These are phyloP conservation scores for Noccaea caerulescens DNA, from an alignment of 345 rosid species.

Conservation along the genomic window DNA sequence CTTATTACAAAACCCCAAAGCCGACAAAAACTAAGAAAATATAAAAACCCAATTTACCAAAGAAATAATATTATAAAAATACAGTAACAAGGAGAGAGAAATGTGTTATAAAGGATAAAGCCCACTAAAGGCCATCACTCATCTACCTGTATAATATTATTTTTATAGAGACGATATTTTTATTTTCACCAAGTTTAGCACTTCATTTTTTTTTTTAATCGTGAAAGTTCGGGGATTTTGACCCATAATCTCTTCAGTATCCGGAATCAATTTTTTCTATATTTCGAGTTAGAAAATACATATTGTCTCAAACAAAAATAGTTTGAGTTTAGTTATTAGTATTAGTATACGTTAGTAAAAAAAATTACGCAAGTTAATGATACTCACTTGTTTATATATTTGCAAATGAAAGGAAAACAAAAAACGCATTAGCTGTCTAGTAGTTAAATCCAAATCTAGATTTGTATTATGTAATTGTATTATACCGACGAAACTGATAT, in stretches of 20 bases:
- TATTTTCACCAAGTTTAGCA: no score
- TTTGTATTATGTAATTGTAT: not conserved
- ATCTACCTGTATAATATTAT: conserved; percentile 26
- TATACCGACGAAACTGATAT: not conserved
- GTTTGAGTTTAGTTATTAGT: not conserved
- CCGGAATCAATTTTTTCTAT: no score
- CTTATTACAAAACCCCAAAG: conserved; percentile 32
- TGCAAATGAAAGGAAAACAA: not conserved
- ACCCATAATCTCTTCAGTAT: no score
- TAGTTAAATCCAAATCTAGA: not conserved
- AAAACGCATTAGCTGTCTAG: conserved; percentile 22
- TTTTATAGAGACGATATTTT: conserved; percentile 14
- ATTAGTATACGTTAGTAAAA: conserved; percentile 7
- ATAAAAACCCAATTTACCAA: conserved; percentile 25
- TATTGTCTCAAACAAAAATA: no score
- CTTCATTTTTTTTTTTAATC: no score
- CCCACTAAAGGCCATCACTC: conserved; percentile 43
- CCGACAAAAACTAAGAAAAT: conserved; percentile 39
- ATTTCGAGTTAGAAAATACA: no score
- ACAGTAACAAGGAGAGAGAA: conserved; percentile 43
- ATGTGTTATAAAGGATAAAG: conserved; percentile 22
- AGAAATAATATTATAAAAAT: conserved; percentile 36
- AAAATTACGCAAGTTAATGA: conserved; percentile 5
- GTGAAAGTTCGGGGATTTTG: no score
- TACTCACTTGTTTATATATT: conserved; percentile 2